Evolutionary conservation across 2,329 filamentous ascomycete genomes (phyloP), one percentile per base, ranked within the genome.

Genomic region (Aspergillus japonicus): DNA sequence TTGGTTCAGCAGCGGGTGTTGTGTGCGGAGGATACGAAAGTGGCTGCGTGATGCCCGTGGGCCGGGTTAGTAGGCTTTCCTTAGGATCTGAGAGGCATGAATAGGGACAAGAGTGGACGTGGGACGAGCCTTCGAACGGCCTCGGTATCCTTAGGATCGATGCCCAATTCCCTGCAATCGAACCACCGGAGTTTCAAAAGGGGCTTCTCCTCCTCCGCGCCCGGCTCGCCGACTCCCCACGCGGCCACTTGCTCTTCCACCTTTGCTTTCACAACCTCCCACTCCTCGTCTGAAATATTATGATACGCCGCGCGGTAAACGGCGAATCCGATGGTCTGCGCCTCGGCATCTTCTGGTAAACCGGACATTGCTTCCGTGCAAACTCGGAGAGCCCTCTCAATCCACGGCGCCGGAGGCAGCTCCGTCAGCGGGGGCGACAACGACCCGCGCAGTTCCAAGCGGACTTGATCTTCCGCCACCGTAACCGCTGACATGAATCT

Each of bases 131-230:
- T 50, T 14, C 29, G 24, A 1, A 26, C 47, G 11, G 47, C 47
- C 3, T 50, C 47, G 12, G n/a, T 50, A 8, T 50, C 47, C 12
- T 50, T 19, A 16, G 24, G 23, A 4, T 16, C 23, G 11, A 71
- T 60, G 2, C 62, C 65, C 3, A 69, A 23, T 11, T 58, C 62
- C 8, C 62, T 62, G 10, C 68, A 66, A 54, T 72, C 68, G 4
- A 67, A 47, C 70, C 70, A 72, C 10, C 66, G 62, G 2, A 73
- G 50, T n/a, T 68, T 66, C 12, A 72, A 29, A 31, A 62, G 24
- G 4, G 57, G 50, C 39, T 69, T 69, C 56, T 72, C 54, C 1
- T 58, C 47, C 26, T 60, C 62, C 5, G 58, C 60, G 7, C 68
- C 66, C 8, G 60, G 58, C 11, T 66, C 62, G 2, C 65, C 67